Evolutionary conservation across 306 rosid species (phyloP), one percentile per base, ranked within the genome.

Genomic region (Calophaca sinica): DNA sequence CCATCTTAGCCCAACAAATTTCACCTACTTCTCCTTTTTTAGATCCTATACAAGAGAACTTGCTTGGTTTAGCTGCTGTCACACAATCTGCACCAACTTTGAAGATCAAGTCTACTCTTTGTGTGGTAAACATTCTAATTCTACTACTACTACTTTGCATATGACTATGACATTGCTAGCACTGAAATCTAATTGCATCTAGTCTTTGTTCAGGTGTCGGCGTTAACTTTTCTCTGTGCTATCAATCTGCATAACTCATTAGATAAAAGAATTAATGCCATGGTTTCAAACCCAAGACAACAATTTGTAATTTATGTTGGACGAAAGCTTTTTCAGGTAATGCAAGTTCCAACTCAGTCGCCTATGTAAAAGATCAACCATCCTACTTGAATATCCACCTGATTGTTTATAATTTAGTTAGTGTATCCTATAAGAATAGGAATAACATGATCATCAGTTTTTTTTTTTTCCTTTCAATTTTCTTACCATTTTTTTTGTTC

Each of bases 261-360:
- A 26, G 86, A 88, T 69, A 64, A 62, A 62, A 58, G 58, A 74
- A 53, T 51, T 76, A 52, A 67, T 57, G 62, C 81, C 12, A 7
- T 35, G 82, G 60, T 67, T 59, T 66, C 52, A 59, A 79, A 73
- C 60, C 87, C 86, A 63, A 81, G 81, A 46, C 83, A 79, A 70
- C 87, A 91, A 75, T 52, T 84, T 68, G 94, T 90, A 60, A 74
- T 93, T 26, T 87, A 66, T 84, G 89, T 89, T 48, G 89, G 96
- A 68, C 74, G 98, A 78, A 86, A 85, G 89, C 90, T 90, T 50
- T 84, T 88, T 44, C 96, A 90, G 96, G 97, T 91, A 87, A 75
- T 73, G 31, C 11, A 80, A 78, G 38, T 72, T 9, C 1, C 66
- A 59, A 35, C 61, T 63, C 55, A 41, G 10, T 68, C 82, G n/a